Conservation (phyloP, 768 basidiomycete genomes). For the Russula vinacea region DNA sequence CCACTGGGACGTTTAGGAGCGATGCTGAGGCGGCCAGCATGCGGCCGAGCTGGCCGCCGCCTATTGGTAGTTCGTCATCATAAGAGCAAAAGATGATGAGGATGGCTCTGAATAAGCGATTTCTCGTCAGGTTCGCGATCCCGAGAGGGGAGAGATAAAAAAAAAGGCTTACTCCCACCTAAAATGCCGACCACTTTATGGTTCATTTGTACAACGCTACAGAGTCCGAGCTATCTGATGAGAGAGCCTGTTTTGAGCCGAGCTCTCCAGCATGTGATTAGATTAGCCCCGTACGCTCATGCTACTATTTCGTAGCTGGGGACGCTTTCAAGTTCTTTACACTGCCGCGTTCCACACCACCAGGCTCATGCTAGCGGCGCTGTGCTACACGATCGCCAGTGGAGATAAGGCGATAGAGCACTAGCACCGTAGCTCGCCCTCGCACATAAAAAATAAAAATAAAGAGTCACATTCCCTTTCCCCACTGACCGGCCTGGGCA, state of each 20-base stretch:
- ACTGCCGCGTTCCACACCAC: too few relatives aligned
- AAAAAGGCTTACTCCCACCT: constrained; percentile 38
- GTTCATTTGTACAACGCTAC: constrained; percentile 29
- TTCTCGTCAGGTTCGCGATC: not conserved
- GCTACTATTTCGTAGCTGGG: too few relatives aligned
- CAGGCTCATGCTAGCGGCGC: too few relatives aligned
- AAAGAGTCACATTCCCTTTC: too few relatives aligned
- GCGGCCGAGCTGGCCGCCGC: constrained; percentile 95
- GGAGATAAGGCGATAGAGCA: too few relatives aligned
- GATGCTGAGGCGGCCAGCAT: constrained; percentile 94
- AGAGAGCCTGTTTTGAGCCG: not conserved
- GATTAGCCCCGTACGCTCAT: too few relatives aligned
- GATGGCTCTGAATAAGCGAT: not conserved
- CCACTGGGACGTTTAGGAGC: constrained; percentile 74
- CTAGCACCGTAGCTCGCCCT: too few relatives aligned
- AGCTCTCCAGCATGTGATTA: not conserved
- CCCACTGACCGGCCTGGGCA: too few relatives aligned
- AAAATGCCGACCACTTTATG: constrained; percentile 38
- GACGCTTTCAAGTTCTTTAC: too few relatives aligned
- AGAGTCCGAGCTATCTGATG: not conserved
- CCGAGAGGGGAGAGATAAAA: not conserved
- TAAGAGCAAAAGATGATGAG: constrained; percentile 1
- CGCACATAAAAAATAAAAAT: too few relatives aligned
- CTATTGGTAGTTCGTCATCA: constrained; percentile 40
- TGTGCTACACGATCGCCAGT: too few relatives aligned